Percentiles rank a stretch among this genome's conserved stretches.
phyloP scores from a whole-genome alignment of 1,284 basidiomycete genomes.

The Sutorius eximius region DNA sequence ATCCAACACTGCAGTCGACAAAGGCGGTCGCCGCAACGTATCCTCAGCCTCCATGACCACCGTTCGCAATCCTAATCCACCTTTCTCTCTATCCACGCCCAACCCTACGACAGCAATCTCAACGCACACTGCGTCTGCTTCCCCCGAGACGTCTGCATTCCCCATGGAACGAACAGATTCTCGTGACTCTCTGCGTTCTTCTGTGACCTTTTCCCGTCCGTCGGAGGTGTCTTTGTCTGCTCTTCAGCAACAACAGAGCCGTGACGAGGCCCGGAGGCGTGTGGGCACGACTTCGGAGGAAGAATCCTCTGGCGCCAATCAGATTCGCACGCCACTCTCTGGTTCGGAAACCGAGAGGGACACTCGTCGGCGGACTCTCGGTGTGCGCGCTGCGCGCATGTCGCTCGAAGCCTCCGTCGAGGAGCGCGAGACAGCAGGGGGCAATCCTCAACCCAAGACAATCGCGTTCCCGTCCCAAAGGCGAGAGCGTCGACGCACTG shows the following conservation, averaged over 20 bases:
- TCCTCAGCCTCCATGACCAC: slow-evolving; percentile 52
- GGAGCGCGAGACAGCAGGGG: slow-evolving; percentile 35
- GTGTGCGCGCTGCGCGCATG: slow-evolving; percentile 39
- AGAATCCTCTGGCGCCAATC: slow-evolving; percentile 26
- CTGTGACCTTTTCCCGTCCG: slow-evolving; percentile 62
- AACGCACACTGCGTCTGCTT: slow-evolving; percentile 56
- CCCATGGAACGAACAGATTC: slow-evolving; percentile 48
- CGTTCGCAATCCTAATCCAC: slow-evolving; percentile 46
- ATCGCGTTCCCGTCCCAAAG: slow-evolving; percentile 38
- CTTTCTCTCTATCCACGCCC: slow-evolving; percentile 49
- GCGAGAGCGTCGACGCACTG: slow-evolving; percentile 47
- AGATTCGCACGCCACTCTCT: slow-evolving; percentile 38
- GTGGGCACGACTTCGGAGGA: slow-evolving; percentile 35
- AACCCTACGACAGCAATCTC: slow-evolving; percentile 71
- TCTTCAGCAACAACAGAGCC: slow-evolving; percentile 52
- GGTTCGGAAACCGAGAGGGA: slow-evolving; percentile 58
- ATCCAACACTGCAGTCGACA: slow-evolving; percentile 32
- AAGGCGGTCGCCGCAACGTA: slow-evolving; percentile 44
- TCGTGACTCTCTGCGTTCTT: slow-evolving; percentile 42
- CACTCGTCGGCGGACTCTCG: slow-evolving; percentile 44
- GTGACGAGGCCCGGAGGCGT: slow-evolving; percentile 40
- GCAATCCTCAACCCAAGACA: slow-evolving; percentile 35
- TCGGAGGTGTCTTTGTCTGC: slow-evolving; percentile 55
- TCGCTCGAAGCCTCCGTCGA: slow-evolving; percentile 43
- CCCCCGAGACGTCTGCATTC: slow-evolving; percentile 40